Conservation (phyloP, 495 filamentous ascomycete species). For the Oidiodendron maius region DNA sequence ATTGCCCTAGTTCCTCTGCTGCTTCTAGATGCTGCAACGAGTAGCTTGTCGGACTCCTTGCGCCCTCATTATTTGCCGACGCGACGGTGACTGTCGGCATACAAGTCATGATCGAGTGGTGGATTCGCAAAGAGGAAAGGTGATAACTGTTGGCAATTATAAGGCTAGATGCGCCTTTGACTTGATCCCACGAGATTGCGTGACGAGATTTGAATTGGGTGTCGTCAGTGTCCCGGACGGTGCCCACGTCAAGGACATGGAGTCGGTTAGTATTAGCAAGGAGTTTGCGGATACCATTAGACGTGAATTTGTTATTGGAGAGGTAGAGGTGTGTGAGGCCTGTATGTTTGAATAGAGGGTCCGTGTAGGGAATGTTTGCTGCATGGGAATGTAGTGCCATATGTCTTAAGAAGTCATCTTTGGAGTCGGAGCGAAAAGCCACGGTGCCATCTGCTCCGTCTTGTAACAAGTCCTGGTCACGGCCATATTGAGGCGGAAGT, state of each 20-base stretch:
- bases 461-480: not conserved
- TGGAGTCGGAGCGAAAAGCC: not conserved
- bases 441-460: not conserved
- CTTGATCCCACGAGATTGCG: not conserved
- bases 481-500: not conserved
- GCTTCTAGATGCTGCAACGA: not conserved
- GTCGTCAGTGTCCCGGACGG: not conserved
- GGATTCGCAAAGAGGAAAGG: conserved; percentile 14
- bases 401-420: conserved; percentile 4
- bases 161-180: not conserved
- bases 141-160: not conserved
- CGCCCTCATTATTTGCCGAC: not conserved
- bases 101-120: conserved; percentile 17
- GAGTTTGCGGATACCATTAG: not conserved
- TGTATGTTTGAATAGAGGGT: not conserved
- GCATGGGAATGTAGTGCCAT: no score
- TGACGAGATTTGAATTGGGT: not conserved
- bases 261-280: conserved; percentile 7
- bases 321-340: conserved; percentile 20
- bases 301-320: conserved; percentile 14
- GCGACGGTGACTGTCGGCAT: conserved; percentile 12
- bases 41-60: no score
- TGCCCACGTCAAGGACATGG: conserved; percentile 17
- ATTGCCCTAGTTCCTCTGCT: not conserved
- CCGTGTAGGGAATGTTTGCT: no score